These are phyloP conservation scores for Cantharellus cinnabarinus DNA, from an alignment of 768 basidiomycete species.

Conservation along the genomic window DNA sequence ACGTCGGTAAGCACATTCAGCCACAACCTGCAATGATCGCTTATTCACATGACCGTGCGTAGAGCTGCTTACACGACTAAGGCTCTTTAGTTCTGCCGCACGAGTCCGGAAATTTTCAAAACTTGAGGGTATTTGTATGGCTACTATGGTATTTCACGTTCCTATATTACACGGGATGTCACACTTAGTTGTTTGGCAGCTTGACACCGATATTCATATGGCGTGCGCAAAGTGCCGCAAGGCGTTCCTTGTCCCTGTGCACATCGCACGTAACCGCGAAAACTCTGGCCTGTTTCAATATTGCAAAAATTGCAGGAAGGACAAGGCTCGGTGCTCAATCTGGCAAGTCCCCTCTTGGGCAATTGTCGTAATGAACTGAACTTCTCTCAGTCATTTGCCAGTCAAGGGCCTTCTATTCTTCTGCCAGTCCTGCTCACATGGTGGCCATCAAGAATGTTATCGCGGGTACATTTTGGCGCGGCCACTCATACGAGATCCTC, in stretches of 20 bases:
- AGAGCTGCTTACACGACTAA: constrained; percentile 46
- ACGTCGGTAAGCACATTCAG: constrained; percentile 34
- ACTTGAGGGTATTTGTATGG: constrained; percentile 29
- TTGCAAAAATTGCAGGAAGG: constrained; percentile 34
- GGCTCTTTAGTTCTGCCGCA: constrained; percentile 45
- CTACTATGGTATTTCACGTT: constrained; percentile 28
- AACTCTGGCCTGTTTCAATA: constrained; percentile 27
- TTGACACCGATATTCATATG: constrained; percentile 53
- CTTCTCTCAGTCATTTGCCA: constrained; percentile 41
- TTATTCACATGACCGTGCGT: not conserved
- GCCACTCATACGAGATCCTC: constrained; percentile 24
- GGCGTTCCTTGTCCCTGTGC: constrained; percentile 19
- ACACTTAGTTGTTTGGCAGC: constrained; percentile 18
- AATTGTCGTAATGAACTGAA: not conserved
- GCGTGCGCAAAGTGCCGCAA: constrained; percentile 52
- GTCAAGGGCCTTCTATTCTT: constrained; percentile 50
- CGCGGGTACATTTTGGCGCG: constrained; percentile 40
- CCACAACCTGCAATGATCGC: not conserved
- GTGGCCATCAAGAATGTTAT: constrained; percentile 66
- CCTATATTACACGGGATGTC: not conserved
- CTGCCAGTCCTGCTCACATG: constrained; percentile 59
- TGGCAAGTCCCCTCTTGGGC: constrained; percentile 27
- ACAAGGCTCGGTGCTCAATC: constrained; percentile 38
- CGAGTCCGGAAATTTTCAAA: constrained; percentile 49
- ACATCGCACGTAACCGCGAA: not conserved